Percentiles rank a stretch among this genome's conserved stretches.
Evolutionary conservation across 441 rosid species (phyloP).

Genomic region (Pelargonium citronellum): DNA sequence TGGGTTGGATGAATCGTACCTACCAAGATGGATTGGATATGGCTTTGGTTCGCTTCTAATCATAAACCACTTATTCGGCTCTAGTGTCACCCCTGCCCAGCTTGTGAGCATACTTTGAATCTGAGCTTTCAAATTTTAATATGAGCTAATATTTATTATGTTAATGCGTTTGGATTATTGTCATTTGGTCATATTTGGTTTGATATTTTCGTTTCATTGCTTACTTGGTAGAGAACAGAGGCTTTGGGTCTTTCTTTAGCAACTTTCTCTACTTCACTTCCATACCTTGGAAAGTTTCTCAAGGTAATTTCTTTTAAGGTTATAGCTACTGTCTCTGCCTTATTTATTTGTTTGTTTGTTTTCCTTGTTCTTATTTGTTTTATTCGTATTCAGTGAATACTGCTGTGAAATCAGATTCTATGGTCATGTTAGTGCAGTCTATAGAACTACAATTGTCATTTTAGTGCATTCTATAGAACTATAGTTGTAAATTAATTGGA

Average conservation of each 20-base stretch:
- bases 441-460: too few relatives aligned
- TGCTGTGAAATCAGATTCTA: too few relatives aligned
- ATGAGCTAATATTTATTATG: too few relatives aligned
- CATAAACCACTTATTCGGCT: constrained; percentile 59
- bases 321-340: too few relatives aligned
- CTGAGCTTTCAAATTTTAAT: constrained; percentile 5
- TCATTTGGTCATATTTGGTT: neutral
- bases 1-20: constrained; percentile 78
- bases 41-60: constrained; percentile 83
- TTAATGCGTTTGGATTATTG: neutral
- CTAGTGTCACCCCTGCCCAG: constrained; percentile 52
- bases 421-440: too few relatives aligned
- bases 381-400: too few relatives aligned
- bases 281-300: constrained; percentile 76
- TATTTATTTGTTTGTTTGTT: neutral
- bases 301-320: constrained; percentile 35
- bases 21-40: constrained; percentile 86
- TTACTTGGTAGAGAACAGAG: constrained; percentile 55
- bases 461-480: too few relatives aligned
- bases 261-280: constrained; percentile 68
- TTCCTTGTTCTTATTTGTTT: too few relatives aligned
- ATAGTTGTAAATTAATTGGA: too few relatives aligned
- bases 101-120: constrained; percentile 35
- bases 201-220: neutral
- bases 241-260: constrained; percentile 71